Conservation (phyloP, 2,329 filamentous ascomycete genomes). For the Seiridium cupressi region DNA sequence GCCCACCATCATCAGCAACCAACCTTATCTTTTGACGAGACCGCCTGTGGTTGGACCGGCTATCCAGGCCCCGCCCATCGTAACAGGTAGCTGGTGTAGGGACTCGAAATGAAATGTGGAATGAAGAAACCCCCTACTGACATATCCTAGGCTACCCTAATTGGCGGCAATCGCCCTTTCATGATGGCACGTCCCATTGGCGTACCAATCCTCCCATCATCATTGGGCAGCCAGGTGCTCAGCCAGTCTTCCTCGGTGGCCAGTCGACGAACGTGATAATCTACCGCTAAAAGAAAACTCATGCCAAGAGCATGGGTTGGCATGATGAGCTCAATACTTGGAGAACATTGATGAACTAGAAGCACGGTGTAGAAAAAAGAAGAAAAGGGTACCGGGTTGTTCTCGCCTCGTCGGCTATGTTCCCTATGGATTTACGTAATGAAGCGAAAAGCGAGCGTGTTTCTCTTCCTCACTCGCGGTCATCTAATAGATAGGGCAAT, state of each 20-base stretch:
- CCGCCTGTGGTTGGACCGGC: neutral
- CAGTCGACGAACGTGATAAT: neutral
- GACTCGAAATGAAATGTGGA: neutral
- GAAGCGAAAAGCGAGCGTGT: too few relatives aligned
- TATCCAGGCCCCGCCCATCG: neutral
- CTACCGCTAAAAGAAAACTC: neutral
- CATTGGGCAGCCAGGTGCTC: neutral
- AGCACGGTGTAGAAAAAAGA: neutral
- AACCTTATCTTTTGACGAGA: slow-evolving; percentile 1
- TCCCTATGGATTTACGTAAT: too few relatives aligned
- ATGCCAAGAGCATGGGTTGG: neutral
- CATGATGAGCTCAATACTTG: too few relatives aligned
- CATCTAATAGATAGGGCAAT: too few relatives aligned
- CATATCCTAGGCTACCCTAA: neutral
- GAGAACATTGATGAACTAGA: neutral
- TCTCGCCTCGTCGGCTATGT: too few relatives aligned
- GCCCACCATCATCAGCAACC: neutral
- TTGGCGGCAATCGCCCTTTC: neutral
- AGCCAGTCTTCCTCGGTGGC: neutral
- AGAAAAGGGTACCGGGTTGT: too few relatives aligned
- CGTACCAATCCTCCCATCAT: slow-evolving; percentile 2
- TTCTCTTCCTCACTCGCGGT: too few relatives aligned
- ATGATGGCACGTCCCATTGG: neutral
- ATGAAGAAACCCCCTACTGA: too few relatives aligned
- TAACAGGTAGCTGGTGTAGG: slow-evolving; percentile 3